Base-by-base conservation (phyloP, 1,284 basidiomycete species). In the Ustilago bromivora region DNA sequence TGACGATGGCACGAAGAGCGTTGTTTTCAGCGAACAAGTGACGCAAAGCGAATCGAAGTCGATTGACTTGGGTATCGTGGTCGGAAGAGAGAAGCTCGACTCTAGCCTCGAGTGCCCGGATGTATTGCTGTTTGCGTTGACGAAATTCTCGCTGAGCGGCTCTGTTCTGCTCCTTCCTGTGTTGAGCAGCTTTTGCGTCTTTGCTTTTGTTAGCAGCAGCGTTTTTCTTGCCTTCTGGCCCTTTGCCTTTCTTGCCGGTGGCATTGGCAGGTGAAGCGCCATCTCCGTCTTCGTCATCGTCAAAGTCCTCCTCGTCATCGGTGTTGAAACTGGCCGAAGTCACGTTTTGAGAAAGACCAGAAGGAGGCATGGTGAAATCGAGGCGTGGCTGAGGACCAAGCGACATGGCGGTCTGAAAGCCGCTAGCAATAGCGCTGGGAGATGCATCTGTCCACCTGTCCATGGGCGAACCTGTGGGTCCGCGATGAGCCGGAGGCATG, bases 121-220 rank as follows among this genome's bases (percentile, higher is more conserved):
- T 81, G 66, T 81, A 82, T 49, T 84, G 81, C 61, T 84, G 82
- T 65, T 83, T 83, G 28, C 82, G 70, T 51, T 84, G 82, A 2
- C 82, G 65, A 47, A 84, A 84, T 51, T 84, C 82, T 41, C 82
- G 71, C 60, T 84, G 82, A 11, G 82, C 81, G 2, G 82, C 70
- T 36, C 82, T 63, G 63, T 84, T 84, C 51, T 83, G 82, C 51
- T 78, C 81, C 49, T 84, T 84, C n/a, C 82, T 55, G 31, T 62
- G 76, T 46, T 63, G 79, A 34, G 57, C 64, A 15, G 71, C 70
- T 60, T 35, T 66, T 36, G 67, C 56, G 34, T 75, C 81, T 40
- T 68, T 74, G n/a, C 61, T 54, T 52, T 76, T 74, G 12, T 46
- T 57, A 3, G 53, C 65, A 28, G 76, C 66, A 12, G 65, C 63